These are phyloP conservation scores for Chaetomium cochliodes DNA, from an alignment of 495 filamentous ascomycete genomes.

Conservation along the genomic window DNA sequence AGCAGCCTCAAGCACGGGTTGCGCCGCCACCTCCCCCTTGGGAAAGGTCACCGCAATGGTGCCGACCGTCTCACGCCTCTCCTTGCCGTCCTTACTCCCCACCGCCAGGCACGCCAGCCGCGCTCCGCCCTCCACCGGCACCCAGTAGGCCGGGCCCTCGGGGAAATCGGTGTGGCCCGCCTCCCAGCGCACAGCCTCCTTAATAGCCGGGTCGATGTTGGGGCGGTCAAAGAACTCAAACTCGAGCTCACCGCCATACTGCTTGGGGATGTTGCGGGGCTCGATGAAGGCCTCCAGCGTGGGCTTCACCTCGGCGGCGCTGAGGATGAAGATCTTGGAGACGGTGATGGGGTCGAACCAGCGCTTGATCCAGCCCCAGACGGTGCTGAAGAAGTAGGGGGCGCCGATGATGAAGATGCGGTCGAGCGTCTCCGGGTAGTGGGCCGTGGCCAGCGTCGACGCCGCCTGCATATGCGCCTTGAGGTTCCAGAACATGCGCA, in stretches of 20 bases:
- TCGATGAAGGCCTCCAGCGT: constrained; percentile 80
- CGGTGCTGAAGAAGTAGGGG: constrained; percentile 85
- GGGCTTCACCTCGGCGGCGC: constrained; percentile 62
- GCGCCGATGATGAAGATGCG: constrained; percentile 88
- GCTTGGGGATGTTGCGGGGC: constrained; percentile 72
- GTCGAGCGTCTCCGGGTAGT: constrained; percentile 89
- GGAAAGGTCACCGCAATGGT: constrained; percentile 43
- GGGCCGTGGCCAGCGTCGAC: constrained; percentile 78
- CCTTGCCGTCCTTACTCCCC: constrained; percentile 39
- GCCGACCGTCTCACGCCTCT: constrained; percentile 45
- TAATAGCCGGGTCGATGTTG: constrained; percentile 60
- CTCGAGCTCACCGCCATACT: constrained; percentile 80
- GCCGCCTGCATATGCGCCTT: constrained; percentile 90
- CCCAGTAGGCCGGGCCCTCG: constrained; percentile 51
- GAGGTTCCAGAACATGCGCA: constrained; percentile 93
- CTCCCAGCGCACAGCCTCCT: constrained; percentile 51
- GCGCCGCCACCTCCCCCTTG: constrained; percentile 2
- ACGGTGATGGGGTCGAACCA: constrained; percentile 95
- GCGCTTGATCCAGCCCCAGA: constrained; percentile 93
- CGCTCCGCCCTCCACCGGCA: constrained; percentile 40
- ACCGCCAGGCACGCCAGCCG: constrained; percentile 48
- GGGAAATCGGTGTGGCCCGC: constrained; percentile 48
- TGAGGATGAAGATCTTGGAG: constrained; percentile 88
- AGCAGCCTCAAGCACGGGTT: constrained; percentile 18
- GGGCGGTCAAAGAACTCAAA: constrained; percentile 75